Evolutionary conservation across 169 alveolate species (phyloP), one percentile per base, ranked within the genome.

Genomic region (Theileria sp.): DNA sequence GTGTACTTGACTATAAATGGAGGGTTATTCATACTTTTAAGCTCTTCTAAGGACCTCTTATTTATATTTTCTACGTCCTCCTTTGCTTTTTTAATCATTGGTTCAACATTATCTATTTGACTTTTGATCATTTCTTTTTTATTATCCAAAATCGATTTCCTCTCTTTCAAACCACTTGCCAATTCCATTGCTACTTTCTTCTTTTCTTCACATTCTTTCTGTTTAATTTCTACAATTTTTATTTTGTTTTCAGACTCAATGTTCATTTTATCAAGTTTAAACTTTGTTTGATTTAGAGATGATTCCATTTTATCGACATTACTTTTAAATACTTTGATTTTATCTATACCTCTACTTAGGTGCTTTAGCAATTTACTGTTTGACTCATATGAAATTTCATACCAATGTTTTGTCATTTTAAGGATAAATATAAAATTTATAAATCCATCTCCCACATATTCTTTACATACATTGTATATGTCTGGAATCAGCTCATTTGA

Each of bases 391-490:
- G 97, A 96, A 76, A 95, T 98, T 10, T 85, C 92, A 65, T 94
- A 92, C 77, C 96, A 89, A 50, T 94, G 94, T 32, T 93, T 94
- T 82, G 97, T 96, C 86, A 96, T 99, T 82, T 93, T 97, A 67
- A 97, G 94, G 88, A 97, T 97, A 79, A 97, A 99, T 65, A 97
- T 92, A 88, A 95, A 97, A 76, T 98, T 99, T 79, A 99, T 92
- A 7, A 99, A 99, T 0, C 98, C 96, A 69, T 13, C 17, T 21
- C 30, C 23, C 0, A 67, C 74, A 9, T 28, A 28, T 61, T 32
- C 44, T 28, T 28, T 61, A 13, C 44, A 61, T 61, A 28, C 69
- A 61, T 28, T 95, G 92, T 95, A 94, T 89, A 92, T 93, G 70
- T 94, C 91, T 87, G 94, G 95, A 15, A 96, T 97, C 23, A 93